Percentiles rank a stretch among this genome's conserved stretches.
phyloP scores from a whole-genome alignment of 2,329 filamentous ascomycete species.

The Phoma sp. region DNA sequence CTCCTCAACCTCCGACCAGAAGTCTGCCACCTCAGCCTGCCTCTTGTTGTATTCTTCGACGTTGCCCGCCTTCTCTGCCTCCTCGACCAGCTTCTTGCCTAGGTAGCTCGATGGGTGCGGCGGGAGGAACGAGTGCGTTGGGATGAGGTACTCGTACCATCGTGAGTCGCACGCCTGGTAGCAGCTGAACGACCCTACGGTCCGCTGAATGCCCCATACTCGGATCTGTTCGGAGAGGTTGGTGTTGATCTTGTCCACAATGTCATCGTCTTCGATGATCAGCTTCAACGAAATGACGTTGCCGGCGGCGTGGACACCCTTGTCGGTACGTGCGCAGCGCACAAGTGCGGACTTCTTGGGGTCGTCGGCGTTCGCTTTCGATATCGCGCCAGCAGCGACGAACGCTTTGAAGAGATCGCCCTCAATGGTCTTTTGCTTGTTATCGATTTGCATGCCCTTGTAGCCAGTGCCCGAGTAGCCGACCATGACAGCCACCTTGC shows the following conservation, averaged over 20 bases:
- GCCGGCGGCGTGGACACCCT: conserved; percentile 94
- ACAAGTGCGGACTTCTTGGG: conserved; percentile 95
- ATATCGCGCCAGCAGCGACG: conserved; percentile 88
- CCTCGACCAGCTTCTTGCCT: conserved; percentile 80
- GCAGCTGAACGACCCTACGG: conserved; percentile 89
- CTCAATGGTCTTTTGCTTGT: conserved; percentile 88
- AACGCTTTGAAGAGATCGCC: conserved; percentile 93
- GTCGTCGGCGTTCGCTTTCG: conserved; percentile 95
- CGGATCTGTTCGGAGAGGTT: conserved; percentile 86
- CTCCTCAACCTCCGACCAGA: conserved; percentile 84
- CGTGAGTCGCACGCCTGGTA: conserved; percentile 94
- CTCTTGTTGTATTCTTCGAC: conserved; percentile 71
- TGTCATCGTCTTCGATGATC: conserved; percentile 88
- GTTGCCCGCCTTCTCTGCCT: conserved; percentile 75
- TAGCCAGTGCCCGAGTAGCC: conserved; percentile 97
- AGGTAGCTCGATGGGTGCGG: conserved; percentile 89
- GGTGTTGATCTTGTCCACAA: conserved; percentile 90
- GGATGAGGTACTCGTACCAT: conserved; percentile 97
- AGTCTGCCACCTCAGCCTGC: conserved; percentile 78
- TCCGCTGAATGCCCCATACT: conserved; percentile 90
- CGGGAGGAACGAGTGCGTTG: conserved; percentile 88
- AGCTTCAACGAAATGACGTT: conserved; percentile 95
- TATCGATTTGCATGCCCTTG: conserved; percentile 89
- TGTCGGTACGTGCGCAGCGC: conserved; percentile 93
- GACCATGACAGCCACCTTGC: conserved; percentile 94